phyloP scores from a whole-genome alignment of 257 asterid genomes.

The Dorcoceras hygrometricum region DNA sequence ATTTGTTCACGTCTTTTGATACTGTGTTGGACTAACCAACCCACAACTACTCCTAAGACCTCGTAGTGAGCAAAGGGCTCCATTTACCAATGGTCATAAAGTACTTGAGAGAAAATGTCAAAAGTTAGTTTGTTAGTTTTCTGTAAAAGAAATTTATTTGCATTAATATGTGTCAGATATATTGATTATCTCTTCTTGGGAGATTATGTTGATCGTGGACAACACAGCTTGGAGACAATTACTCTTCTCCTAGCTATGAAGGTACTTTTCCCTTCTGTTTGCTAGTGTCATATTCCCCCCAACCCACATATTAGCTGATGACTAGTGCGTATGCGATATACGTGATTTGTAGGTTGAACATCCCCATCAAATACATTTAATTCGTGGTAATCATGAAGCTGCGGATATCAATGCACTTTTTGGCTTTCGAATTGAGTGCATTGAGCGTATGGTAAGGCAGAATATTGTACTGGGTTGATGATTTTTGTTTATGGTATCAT shows the following conservation, averaged over 20 bases:
- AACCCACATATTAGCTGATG: not conserved
- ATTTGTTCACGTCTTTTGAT: not conserved
- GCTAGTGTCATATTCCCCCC: not conserved
- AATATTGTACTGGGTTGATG: conserved; percentile 11
- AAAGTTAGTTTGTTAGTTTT: not conserved
- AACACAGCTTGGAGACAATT: conserved; percentile 94
- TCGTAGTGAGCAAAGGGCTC: not conserved
- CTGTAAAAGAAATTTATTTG: conserved; percentile 28
- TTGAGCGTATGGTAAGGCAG: conserved; percentile 85
- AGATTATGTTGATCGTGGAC: conserved; percentile 99
- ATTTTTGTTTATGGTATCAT: conserved; percentile 18
- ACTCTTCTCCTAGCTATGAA: conserved; percentile 91
- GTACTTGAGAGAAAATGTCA: not conserved
- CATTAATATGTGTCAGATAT: conserved; percentile 51
- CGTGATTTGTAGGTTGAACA: conserved; percentile 67
- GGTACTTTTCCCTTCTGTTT: conserved; percentile 40
- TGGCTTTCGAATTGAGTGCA: conserved; percentile 98
- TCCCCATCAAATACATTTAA: conserved; percentile 79
- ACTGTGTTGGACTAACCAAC: not conserved
- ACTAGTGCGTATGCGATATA: conserved; percentile 18
- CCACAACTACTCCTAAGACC: not conserved
- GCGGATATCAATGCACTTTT: conserved; percentile 99
- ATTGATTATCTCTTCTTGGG: conserved; percentile 98
- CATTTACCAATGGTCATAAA: not conserved
- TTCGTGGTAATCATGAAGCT: conserved; percentile 99